Conservation (phyloP, 495 filamentous ascomycete species). For the Podospora tetraspora region DNA sequence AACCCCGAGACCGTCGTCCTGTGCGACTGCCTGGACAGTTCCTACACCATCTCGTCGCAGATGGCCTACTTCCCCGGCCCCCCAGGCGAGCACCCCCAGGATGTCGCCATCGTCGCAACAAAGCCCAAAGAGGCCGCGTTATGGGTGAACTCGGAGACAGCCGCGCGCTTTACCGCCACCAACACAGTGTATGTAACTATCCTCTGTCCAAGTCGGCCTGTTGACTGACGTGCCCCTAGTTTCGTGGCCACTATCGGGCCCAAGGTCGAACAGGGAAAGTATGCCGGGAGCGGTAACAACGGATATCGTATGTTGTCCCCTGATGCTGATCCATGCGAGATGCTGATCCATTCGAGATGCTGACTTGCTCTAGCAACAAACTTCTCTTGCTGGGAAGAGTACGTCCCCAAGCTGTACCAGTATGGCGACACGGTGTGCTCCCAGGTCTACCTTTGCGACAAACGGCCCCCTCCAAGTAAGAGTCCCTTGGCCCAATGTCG, state of each 20-base stretch:
- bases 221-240: constrained; percentile 14
- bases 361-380: not conserved
- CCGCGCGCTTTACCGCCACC: constrained; percentile 30
- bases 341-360: not conserved
- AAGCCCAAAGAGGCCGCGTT: constrained; percentile 22
- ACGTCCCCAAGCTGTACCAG: constrained; percentile 24
- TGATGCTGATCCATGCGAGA: not conserved
- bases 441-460: constrained; percentile 36
- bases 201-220: not conserved
- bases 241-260: constrained; percentile 32
- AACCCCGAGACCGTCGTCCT: constrained; percentile 28
- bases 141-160: constrained; percentile 33
- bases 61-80: constrained; percentile 32
- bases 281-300: constrained; percentile 35
- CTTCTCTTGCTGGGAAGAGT: constrained; percentile 36
- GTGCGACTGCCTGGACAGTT: constrained; percentile 26
- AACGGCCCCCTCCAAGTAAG: constrained; percentile 25
- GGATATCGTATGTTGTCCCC: constrained; percentile 20
- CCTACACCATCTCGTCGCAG: constrained; percentile 28
- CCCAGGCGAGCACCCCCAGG: constrained; percentile 23
- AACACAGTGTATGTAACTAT: not conserved
- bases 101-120: constrained; percentile 29
- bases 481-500: not conserved
- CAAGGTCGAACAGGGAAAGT: constrained; percentile 27
- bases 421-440: constrained; percentile 28